Conservation (phyloP, 2,329 filamentous ascomycete genomes). For the Neoarthrinium moseri region DNA sequence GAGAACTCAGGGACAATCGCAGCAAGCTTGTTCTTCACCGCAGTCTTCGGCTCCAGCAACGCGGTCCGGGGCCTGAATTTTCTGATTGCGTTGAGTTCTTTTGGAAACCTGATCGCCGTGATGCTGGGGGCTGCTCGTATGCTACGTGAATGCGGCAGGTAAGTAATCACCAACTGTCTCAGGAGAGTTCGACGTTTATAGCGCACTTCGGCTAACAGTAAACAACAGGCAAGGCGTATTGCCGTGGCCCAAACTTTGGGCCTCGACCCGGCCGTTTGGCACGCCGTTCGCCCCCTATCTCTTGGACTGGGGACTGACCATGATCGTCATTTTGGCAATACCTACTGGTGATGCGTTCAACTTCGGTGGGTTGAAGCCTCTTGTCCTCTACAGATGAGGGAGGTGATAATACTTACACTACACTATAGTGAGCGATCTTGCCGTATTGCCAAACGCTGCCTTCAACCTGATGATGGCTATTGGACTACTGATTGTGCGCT, state of each 20-base stretch:
- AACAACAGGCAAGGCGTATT: slow-evolving; percentile 58
- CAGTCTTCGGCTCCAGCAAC: slow-evolving; percentile 50
- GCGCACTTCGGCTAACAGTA: neutral
- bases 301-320: slow-evolving; percentile 55
- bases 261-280: slow-evolving; percentile 60
- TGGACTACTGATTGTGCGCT: slow-evolving; percentile 7
- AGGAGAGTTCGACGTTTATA: neutral
- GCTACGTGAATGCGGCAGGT: slow-evolving; percentile 59
- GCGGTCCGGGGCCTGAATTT: slow-evolving; percentile 56
- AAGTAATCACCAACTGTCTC: neutral
- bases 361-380: slow-evolving; percentile 41
- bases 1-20: slow-evolving; percentile 50
- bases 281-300: slow-evolving; percentile 60
- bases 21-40: slow-evolving; percentile 57
- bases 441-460: slow-evolving; percentile 1
- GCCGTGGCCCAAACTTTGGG: slow-evolving; percentile 61
- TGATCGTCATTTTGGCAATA: slow-evolving; percentile 59
- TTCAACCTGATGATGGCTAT: slow-evolving; percentile 9
- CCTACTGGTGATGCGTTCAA: slow-evolving; percentile 65
- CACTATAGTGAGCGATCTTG: slow-evolving; percentile 9
- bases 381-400: neutral
- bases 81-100: slow-evolving; percentile 54
- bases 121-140: slow-evolving; percentile 54
- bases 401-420: neutral
- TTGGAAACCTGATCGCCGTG: slow-evolving; percentile 58